Base-by-base conservation (phyloP, 176 grass and related monocot species). In the Raddia distichophylla region DNA sequence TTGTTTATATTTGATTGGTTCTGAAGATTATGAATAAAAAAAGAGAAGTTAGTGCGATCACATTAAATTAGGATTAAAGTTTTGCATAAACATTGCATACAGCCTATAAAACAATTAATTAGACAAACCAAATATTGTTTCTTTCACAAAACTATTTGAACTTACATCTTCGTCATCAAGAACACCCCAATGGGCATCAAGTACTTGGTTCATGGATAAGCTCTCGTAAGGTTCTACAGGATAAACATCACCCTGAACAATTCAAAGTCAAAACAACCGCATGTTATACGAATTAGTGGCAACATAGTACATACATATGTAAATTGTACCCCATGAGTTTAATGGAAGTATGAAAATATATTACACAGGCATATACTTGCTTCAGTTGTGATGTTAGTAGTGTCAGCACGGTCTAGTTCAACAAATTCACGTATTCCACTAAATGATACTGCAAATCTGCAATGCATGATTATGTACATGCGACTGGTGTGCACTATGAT, bases 161-260 rank as follows among this genome's bases (percentile, higher is more conserved):
- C 92, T 93, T 94, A 99, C 96, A 86, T 95, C 96, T 76, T 93
- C 95, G 65, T 95, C 93, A 76, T 93, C 79, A 82, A 99, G 84
- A 79, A 99, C 90, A 46, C 96, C 91, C 93, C 96, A 99, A 67
- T 99, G 86, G 77, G 96, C 96, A 90, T 99, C 96, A 64, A 99
- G 96, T 62, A 99, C 82, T 90, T 88, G 92, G 74, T 87, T 90
- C 61, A 64, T 80, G 16, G 80, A 83, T 56, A 87, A 83, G 53
- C 56, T 87, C 13, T 88, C 89, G 18, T 86, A 89, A 20, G 74
- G 69, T 83, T 99, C 96, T 34, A 95, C 88, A 6, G 96, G 96
- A 90, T 95, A 99, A 56, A 99, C 96, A 93, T 99, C 93, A 62
- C 96, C 96, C 96, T 99, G 79, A 54, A 87, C 2, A 79, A 50